A percentile compares a stretch with the other conserved stretches of the same genome.
Conservation (phyloP, 768 basidiomycete genomes). For the Ramaria sp. region DNA sequence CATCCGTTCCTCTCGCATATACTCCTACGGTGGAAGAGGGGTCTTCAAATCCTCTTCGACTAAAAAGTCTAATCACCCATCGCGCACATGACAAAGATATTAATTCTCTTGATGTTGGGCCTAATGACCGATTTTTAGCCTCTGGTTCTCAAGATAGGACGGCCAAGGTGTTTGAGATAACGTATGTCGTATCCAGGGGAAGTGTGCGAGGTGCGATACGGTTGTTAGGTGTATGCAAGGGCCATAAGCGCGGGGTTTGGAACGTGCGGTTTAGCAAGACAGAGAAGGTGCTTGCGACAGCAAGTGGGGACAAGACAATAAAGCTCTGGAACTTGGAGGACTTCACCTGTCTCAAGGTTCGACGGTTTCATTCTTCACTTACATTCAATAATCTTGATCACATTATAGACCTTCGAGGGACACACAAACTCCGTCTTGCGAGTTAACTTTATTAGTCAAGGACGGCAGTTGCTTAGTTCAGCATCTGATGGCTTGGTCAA, state of each 20-base stretch:
- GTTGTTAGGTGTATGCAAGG: constrained; percentile 80
- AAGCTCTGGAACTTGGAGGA: constrained; percentile 92
- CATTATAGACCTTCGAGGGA: constrained; percentile 82
- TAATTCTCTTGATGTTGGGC: constrained; percentile 88
- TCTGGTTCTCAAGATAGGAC: constrained; percentile 96
- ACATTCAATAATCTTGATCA: not conserved
- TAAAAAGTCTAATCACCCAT: constrained; percentile 71
- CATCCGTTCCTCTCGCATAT: constrained; percentile 26
- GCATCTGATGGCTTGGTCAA: constrained; percentile 95
- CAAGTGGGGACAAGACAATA: constrained; percentile 91
- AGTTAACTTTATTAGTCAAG: constrained; percentile 80
- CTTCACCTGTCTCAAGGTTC: constrained; percentile 69
- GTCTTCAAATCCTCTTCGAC: constrained; percentile 26
- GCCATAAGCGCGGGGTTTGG: constrained; percentile 97
- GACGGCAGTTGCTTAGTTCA: constrained; percentile 78
- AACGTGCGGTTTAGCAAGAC: constrained; percentile 76
- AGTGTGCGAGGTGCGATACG: constrained; percentile 58
- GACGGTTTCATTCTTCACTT: constrained; percentile 3
- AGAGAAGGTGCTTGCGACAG: constrained; percentile 82
- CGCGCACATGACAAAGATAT: constrained; percentile 98
- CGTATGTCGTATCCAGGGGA: constrained; percentile 32
- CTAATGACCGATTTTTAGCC: constrained; percentile 77
- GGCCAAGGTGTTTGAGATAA: constrained; percentile 79
- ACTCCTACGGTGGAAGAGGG: constrained; percentile 15
- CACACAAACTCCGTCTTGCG: constrained; percentile 95